Base-by-base conservation (phyloP, 2,329 filamentous ascomycete genomes). In the Xylaria sp. region DNA sequence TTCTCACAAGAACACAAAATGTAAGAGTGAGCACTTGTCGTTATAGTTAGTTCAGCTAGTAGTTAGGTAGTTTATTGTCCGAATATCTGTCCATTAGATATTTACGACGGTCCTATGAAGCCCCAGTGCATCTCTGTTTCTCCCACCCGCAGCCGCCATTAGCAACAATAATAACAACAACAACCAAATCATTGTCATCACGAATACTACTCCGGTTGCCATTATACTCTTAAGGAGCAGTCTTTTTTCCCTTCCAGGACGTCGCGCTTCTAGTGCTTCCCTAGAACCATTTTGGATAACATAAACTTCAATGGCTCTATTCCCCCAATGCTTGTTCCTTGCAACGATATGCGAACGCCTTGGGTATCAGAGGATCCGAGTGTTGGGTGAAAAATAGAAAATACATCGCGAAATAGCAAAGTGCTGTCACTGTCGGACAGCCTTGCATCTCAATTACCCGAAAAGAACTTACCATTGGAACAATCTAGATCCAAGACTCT, bases 391-490 rank as follows among this genome's bases (percentile, higher is more conserved):
- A 49, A n/a, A 49, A 56, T 61, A 36, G 45, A 45, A 60, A 44
- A 39, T 53, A 54, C 55, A 61, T 54, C 33, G 65, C 55, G 61
- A 49, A 50, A 61, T 63, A 44, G 61, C 63, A 47, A 55, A 60
- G 22, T 36, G 15, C 49, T 55, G 33, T 49, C 44, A n/a, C 17
- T 11, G 29, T 44, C 31, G 56, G 45, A 36, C 56, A 61, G 25
- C 20, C 36, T 45, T 39, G 59, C 33, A 50, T 61, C 56, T 31
- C 60, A 27, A 25, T 45, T 29, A 25, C 53, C 39, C 61, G 54
- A 64, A 29, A 36, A 57, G 39, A 54, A 75, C 73, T 74, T 75
- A 75, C 73, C 73, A 49, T 71, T 55, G 33, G 56, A 50, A 63
- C 36, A 58, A 64, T 56, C 56, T 65, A 60, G 47, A 57, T 49